phyloP scores from a whole-genome alignment of 306 rosid species.

The Elaeagnus macrophylla region DNA sequence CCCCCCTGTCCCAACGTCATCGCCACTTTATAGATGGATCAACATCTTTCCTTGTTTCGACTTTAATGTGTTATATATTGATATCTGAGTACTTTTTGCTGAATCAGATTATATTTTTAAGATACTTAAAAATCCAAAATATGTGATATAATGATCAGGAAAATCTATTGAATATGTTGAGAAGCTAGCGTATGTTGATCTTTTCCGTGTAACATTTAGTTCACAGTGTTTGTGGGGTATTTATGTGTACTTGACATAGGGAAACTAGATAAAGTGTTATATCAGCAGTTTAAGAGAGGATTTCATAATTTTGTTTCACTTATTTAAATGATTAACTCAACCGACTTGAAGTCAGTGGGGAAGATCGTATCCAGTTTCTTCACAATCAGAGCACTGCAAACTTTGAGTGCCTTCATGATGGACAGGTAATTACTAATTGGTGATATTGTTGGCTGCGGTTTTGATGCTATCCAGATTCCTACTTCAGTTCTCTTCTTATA shows the following conservation, averaged over 20 bases:
- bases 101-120: no score
- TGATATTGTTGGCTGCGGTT: constrained; percentile 22
- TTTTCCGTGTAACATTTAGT: no score
- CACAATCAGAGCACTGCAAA: constrained; percentile 93
- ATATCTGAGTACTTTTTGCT: no score
- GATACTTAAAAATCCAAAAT: no score
- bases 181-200: no score
- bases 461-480: constrained; percentile 12
- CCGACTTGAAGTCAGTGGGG: constrained; percentile 65
- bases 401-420: constrained; percentile 60
- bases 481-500: constrained; percentile 30
- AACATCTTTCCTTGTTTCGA: no score
- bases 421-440: constrained; percentile 47
- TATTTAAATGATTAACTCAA: constrained; percentile 18
- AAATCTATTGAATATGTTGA: no score
- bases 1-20: no score
- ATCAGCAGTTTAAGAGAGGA: constrained; percentile 3
- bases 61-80: no score
- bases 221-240: no score
- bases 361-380: constrained; percentile 81
- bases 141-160: no score
- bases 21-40: no score
- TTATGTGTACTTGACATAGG: not conserved
- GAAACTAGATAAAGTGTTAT: constrained; percentile 6
- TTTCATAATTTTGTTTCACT: constrained; percentile 4